Evolutionary conservation across 148 eudicot genomes (phyloP).

Genomic region (Heliamphora exappendiculata): DNA sequence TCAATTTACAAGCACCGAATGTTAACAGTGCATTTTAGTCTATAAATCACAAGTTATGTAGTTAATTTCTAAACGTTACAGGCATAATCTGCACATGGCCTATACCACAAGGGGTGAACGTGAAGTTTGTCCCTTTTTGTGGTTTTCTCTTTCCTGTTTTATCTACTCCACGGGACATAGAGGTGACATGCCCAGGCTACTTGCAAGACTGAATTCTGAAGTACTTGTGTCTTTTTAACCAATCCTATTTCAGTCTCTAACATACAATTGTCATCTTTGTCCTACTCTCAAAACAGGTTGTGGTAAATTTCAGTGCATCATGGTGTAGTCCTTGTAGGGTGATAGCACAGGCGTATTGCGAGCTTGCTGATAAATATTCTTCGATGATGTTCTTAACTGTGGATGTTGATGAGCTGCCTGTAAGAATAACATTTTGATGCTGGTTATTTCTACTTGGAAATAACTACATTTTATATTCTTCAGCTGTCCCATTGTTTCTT

Average conservation of each 20-base stretch:
- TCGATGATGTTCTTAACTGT: conserved; percentile 50
- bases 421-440: conserved; percentile 23
- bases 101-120: no score
- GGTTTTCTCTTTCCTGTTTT: not conserved
- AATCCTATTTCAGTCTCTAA: not conserved
- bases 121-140: not conserved
- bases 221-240: not conserved
- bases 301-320: conserved; percentile 62
- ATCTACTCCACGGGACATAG: not conserved
- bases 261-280: not conserved
- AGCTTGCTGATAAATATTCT: conserved; percentile 60
- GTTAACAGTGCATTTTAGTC: no score
- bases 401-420: conserved; percentile 70
- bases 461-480: not conserved
- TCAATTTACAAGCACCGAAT: no score
- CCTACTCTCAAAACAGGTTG: conserved; percentile 32
- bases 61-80: no score
- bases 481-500: not conserved
- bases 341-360: conserved; percentile 43
- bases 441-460: not conserved
- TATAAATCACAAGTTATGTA: no score
- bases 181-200: not conserved
- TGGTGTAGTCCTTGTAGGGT: conserved; percentile 63
- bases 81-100: no score
- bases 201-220: not conserved